Base-by-base conservation (phyloP, 2,329 filamentous ascomycete species). In the Lachnellula subtilissima region DNA sequence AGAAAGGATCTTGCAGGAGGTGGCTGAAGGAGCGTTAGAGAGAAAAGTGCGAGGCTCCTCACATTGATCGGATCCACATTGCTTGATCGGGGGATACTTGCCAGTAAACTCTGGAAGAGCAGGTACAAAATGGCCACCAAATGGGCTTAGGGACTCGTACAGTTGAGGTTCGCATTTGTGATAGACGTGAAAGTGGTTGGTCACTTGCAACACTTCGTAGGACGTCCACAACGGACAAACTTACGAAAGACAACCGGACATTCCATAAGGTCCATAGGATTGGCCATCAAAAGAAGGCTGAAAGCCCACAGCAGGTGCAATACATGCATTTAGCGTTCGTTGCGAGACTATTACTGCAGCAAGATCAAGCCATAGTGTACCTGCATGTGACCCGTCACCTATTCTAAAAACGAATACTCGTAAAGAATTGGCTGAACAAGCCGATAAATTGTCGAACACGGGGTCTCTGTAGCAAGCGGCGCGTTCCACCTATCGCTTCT, bases 111-210 rank as follows among this genome's bases (percentile, higher is more conserved):
- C 14, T 5, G 39, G 49, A 32, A 42, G 19, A 56, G n/a, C 15
- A 51, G 43, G n/a, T 25, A 25, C 35, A 54, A 32, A 51, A 17
- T 15, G n/a, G 14, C 14, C n/a, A 6, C 37, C 8, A 51, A 54
- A 25, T 46, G n/a, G 40, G 57, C 51, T 23, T 48, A 45, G 46
- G 37, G 40, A 32, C 45, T 35, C 46, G 50, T 52, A 52, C 39
- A 53, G 39, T 47, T 45, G 35, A 46, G 49, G 56, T 61, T 56
- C 59, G 61, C 58, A 55, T 65, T 60, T 52, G 61, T 64, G 57
- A 63, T 52, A 63, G 48, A 56, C 52, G 58, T 58, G 55, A 60
- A 48, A 47, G n/a, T 61, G 61, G 63, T 54, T 61, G 48, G 47
- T 45, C 56, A 60, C 61, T 35, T 57, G 37, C 40, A 56, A 53